Base-by-base conservation (phyloP, 2,329 filamentous ascomycete species). In the Epicoccum sorghinum region DNA sequence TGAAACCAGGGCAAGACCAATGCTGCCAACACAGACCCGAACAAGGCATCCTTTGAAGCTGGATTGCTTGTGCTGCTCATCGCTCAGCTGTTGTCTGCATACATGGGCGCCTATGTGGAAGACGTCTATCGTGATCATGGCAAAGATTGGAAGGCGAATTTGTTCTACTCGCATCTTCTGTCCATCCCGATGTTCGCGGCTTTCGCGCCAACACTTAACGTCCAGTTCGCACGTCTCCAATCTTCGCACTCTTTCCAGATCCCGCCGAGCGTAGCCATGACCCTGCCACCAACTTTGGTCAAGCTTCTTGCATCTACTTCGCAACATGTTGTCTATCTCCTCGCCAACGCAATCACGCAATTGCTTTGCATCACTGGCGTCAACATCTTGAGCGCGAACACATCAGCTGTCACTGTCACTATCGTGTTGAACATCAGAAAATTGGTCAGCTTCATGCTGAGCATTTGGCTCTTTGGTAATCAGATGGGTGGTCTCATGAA, bases 341-440 rank as follows among this genome's bases (percentile, higher is more conserved):
- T 81, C 1, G 81, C 89, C 58, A 96, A 96, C 67, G 91, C 96
- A 0, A 71, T 96, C 43, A 98, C 95, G 3, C 95, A 99, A 75
- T 91, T 97, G 68, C 85, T 92, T 23, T 99, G 95, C 74, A 98
- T 99, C 60, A 89, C 93, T 3, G 95, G 95, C 1, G 95, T 99
- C 52, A 98, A 98, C 65, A 83, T 96, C n/a, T 82, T 99, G 4
- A 93, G 91, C 1, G 90, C 93, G 0, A 89, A 88, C 49, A 91
- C 91, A 3, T 93, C 93, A 3, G 96, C 95, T 0, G 82, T 99
- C 50, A 98, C 95, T 0, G 95, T 99, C 23, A 97, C 93, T 1
- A 96, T 99, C 65, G 92, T 98, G 42, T 81, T 99, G 56, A 99
- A 98, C 72, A 90, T 99, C 56, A 85, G 95, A 64, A 99, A 99